Evolutionary conservation across 208 protist genomes (phyloP), one percentile per base, ranked within the genome.

Genomic region (Trypanosoma platydactyli): DNA sequence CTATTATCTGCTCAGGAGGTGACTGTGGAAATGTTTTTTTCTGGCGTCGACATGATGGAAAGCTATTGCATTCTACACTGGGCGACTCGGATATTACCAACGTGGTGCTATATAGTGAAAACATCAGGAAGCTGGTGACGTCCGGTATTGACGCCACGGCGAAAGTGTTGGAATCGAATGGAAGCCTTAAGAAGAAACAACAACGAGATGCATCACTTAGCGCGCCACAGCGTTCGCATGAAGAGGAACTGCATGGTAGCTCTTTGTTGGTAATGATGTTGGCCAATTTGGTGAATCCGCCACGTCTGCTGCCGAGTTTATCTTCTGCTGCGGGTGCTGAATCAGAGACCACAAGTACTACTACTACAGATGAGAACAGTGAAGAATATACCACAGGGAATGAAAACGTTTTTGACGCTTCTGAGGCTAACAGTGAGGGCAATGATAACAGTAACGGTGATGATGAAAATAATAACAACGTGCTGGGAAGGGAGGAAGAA

Each of bases 21-120:
- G 83, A 88, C 48, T 57, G 66, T 52, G 83, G 83, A 1, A 53
- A 71, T 25, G 64, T 88, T 0, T 78, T 69, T 55, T 85, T 88
- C 50, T 88, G 83, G 83, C 59, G 64, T 18, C 63, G 59, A 15
- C 20, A 22, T 15, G 65, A 67, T 64, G 69, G 73, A 20, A 70
- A 42, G 50, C 59, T 79, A 27, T 35, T 88, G 5, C 83, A 85
- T 53, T 18, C 25, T 5, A 81, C 73, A 58, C 16, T 24, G 11
- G 78, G 76, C 33, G 83, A 88, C 45, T 52, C 57, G 22, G 73
- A 79, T 44, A 69, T 83, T 38, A 71, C 79, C 6, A 84, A 85
- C 55, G 75, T 74, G 15, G 83, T 88, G 6, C 41, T 78, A 11
- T 61, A 71, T 53, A 73, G 74, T 63, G 49, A 61, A 2, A 13